Base-by-base conservation (phyloP, 2,329 filamentous ascomycete species). In the Byssoonygena ceratinophila region DNA sequence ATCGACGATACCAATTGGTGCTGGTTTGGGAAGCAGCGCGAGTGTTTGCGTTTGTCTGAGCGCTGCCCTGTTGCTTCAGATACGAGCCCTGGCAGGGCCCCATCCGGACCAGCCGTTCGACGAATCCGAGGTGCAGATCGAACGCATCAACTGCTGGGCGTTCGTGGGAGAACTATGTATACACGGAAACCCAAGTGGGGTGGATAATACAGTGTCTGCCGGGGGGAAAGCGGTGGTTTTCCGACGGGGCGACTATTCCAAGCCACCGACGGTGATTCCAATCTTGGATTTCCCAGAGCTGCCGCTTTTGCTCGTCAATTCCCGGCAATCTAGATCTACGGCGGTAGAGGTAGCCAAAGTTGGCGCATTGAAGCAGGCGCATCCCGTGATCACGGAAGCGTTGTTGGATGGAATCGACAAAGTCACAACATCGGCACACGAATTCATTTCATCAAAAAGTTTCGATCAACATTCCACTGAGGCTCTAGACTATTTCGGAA, bases 161-260 rank as follows among this genome's bases (percentile, higher is more conserved):
- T 97, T 96, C 68, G 92, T 98, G 0, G 85, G 85, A 22, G 92
- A 98, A 68, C 85, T 97, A 81, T 92, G 89, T 70, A 96, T 97
- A 57, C 92, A 98, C 65, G 92, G 91, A 34, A 97, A 94, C 64
- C 92, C 92, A 0, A 95, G 88, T 0, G 92, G 92, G 0, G 87
- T 98, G 40, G 92, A 98, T 71, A 98, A 98, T 68, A 98, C 92
- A 2, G 91, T 98, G 25, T 79, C 91, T 11, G 86, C 90, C 11
- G 87, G 94, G 62, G 92, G 92, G 53, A 96, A 95, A 71, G 92
- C 90, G 0, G 89, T 98, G 1, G 75, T 97, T 2, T 98, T 94
- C 71, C 84, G 91, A 63, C 79, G 90, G 49, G 78, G 75, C 47
- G 85, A 94, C 65, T 87, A 90, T 67, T 75, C 75, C 54, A 84